A percentile compares a stretch with the other conserved stretches of the same genome.
Evolutionary conservation across 495 filamentous ascomycete species (phyloP).

Genomic region (Usnea hakonensis): DNA sequence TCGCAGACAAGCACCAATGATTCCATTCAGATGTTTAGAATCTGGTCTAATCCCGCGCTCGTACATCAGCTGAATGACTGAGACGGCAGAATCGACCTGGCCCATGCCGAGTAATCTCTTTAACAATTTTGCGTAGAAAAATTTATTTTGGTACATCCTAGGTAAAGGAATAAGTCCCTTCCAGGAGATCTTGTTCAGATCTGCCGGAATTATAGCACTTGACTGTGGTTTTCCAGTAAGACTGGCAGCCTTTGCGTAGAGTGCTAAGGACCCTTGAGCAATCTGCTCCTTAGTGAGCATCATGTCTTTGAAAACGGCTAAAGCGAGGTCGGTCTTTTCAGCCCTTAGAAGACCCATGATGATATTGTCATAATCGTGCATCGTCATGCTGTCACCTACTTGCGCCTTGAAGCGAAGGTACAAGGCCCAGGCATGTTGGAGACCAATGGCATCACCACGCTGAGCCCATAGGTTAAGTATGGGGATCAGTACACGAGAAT

Average conservation of each 20-base stretch:
- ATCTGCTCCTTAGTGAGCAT: conserved; percentile 57
- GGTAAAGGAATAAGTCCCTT: conserved; percentile 49
- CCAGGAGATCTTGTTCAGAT: conserved; percentile 46
- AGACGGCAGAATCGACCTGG: conserved; percentile 58
- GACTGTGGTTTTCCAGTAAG: conserved; percentile 42
- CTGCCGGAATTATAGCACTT: conserved; percentile 37
- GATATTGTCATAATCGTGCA: conserved; percentile 68
- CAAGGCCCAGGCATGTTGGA: conserved; percentile 55
- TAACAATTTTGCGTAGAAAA: conserved; percentile 75
- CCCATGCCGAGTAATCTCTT: conserved; percentile 70
- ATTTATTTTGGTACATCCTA: conserved; percentile 59
- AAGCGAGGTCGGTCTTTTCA: conserved; percentile 51
- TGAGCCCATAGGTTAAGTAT: conserved; percentile 46
- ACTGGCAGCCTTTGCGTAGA: conserved; percentile 41
- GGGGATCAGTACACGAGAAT: conserved; percentile 58
- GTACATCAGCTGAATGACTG: conserved; percentile 61
- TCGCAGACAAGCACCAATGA: conserved; percentile 68
- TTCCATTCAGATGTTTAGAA: conserved; percentile 63
- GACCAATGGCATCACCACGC: conserved; percentile 34
- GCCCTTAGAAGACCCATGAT: conserved; percentile 54
- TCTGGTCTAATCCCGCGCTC: conserved; percentile 56
- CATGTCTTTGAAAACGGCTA: conserved; percentile 76
- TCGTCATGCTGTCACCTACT: conserved; percentile 54
- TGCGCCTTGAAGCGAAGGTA: conserved; percentile 56
- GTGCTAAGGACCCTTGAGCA: conserved; percentile 40